Conservation (phyloP, 2,329 filamentous ascomycete genomes). For the Venturia nashicola region DNA sequence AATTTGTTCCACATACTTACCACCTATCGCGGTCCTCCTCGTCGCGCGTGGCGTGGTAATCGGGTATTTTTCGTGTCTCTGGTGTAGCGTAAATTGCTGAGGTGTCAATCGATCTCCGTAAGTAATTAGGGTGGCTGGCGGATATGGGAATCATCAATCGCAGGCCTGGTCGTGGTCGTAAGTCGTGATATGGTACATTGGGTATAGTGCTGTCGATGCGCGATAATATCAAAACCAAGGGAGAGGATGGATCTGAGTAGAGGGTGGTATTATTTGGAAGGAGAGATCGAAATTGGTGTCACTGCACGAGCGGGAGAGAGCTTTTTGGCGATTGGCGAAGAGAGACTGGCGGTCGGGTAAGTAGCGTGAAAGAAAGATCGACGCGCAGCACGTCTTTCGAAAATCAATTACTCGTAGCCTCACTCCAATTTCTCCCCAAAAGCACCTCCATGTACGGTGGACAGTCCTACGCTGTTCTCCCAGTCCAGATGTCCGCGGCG, state of each 20-base stretch:
- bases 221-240: background rate
- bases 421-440: background rate
- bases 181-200: slow-evolving; percentile 3
- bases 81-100: background rate
- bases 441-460: background rate
- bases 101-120: background rate
- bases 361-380: background rate
- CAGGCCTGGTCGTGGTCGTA: background rate
- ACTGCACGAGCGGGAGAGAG: background rate
- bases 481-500: too few species aligned
- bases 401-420: background rate
- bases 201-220: background rate
- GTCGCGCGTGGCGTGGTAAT: background rate
- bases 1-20: background rate
- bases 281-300: background rate
- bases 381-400: background rate
- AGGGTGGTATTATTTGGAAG: background rate
- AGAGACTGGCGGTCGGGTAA: background rate
- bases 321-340: background rate
- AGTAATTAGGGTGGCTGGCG: background rate
- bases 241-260: background rate
- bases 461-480: background rate
- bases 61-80: background rate
- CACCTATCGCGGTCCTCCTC: background rate
- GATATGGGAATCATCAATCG: background rate